phyloP scores from a whole-genome alignment of 768 basidiomycete genomes.

The Russula olivacea region DNA sequence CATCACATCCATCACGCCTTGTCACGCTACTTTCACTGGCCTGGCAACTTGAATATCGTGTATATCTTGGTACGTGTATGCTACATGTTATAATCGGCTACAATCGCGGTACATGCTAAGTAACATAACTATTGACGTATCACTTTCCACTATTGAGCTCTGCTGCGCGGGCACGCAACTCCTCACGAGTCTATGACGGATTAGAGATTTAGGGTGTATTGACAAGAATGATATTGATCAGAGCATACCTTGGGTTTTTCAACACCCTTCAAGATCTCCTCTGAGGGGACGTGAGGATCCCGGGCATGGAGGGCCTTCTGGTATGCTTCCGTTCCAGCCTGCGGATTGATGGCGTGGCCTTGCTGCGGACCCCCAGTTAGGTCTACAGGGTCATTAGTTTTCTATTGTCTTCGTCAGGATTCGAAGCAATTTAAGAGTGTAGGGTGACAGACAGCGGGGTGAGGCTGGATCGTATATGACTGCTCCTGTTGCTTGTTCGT shows the following conservation, averaged over 20 bases:
- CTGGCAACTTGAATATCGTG: no score
- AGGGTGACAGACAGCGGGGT: constrained; percentile 23
- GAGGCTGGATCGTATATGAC: constrained; percentile 37
- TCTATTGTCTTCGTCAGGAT: constrained; percentile 33
- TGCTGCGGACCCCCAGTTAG: constrained; percentile 32
- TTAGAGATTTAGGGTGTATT: no score
- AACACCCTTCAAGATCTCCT: constrained; percentile 39
- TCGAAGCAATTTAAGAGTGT: no score
- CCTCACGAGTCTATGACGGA: constrained; percentile 44
- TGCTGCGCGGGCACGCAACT: constrained; percentile 42
- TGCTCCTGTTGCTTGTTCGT: constrained; percentile 25
- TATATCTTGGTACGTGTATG: no score
- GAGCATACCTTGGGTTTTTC: constrained; percentile 43
- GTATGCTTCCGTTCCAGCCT: constrained; percentile 31
- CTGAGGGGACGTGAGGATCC: constrained; percentile 45
- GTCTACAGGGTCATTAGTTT: constrained; percentile 52
- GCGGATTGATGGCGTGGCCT: constrained; percentile 31
- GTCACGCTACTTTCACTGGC: neutral
- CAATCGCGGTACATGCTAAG: neutral
- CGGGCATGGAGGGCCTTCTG: constrained; percentile 37
- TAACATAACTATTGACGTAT: neutral
- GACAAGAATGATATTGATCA: no score
- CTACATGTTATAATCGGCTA: no score
- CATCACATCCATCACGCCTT: neutral
- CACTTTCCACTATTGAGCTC: constrained; percentile 36